These are phyloP conservation scores for Rhodomyrtus tomentosa DNA, from an alignment of 345 rosid genomes.

Conservation along the genomic window DNA sequence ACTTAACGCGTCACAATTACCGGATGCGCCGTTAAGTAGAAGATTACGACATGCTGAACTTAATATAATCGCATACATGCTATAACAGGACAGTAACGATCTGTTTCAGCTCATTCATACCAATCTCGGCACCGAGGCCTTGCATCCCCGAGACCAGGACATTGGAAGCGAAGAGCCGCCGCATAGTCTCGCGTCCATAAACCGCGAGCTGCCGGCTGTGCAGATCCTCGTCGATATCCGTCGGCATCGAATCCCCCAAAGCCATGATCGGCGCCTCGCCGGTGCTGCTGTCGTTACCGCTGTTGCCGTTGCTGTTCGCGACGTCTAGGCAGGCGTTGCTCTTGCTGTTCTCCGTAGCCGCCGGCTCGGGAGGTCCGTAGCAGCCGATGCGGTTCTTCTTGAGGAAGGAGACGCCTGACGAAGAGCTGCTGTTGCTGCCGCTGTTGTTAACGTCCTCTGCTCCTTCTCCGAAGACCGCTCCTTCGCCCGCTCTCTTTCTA, in stretches of 20 bases:
- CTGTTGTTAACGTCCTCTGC: not conserved
- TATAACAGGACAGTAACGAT: not conserved
- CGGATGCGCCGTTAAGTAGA: not conserved
- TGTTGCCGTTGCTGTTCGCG: conserved; percentile 4
- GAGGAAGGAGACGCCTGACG: conserved; percentile 20
- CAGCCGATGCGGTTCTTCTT: conserved; percentile 48
- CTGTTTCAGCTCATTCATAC: conserved; percentile 14
- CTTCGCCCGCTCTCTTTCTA: conserved; percentile 59
- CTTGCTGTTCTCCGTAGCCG: conserved; percentile 1
- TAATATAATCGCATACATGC: not conserved
- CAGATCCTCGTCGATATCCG: conserved; percentile 88
- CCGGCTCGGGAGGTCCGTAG: conserved; percentile 7
- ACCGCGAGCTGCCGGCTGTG: conserved; percentile 99
- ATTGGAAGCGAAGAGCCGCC: conserved; percentile 79
- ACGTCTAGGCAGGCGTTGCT: conserved; percentile 3
- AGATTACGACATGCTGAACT: not conserved
- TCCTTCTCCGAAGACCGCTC: conserved; percentile 29
- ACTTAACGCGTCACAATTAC: not conserved
- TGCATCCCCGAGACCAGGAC: conserved; percentile 84
- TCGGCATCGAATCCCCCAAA: conserved; percentile 46
- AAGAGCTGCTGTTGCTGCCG: not conserved
- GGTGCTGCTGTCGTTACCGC: not conserved
- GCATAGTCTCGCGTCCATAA: conserved; percentile 96
- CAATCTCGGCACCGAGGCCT: conserved; percentile 92
- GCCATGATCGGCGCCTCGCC: conserved; percentile 35